Evolutionary conservation across 2,329 filamentous ascomycete genomes (phyloP), one percentile per base, ranked within the genome.

Genomic region (Orbilia javanica): DNA sequence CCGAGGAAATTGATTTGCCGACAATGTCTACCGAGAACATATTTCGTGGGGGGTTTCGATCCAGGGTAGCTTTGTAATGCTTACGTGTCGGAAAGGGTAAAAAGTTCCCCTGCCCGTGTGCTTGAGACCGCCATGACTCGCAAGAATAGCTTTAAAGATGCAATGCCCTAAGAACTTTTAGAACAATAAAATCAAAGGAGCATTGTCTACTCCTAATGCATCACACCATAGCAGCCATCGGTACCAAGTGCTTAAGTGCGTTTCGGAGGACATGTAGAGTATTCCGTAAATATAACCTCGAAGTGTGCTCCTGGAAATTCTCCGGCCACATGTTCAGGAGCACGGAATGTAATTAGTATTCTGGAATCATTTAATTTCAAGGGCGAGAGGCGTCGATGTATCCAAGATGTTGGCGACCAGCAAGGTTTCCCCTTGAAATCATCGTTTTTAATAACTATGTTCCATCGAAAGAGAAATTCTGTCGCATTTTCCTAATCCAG

Each of bases 41-140:
- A 66, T 77, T 65, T 39, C 73, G 65, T 70, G 66, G 66, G 73
- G 73, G 70, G 29, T 67, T 68, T 60, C 25, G 60, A 42, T 27
- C 72, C 55, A 55, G 72, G 72, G 57, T 75, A 63, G 66, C 50
- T 77, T 77, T 66, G 73, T 77, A 77, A 71, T 77, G 73, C 73
- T 77, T 70, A 77, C 73, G 73, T 71, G 73, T 70, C 73, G 60
- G 52, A 62, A 77, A 77, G 55, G 66, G 73, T 70, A 62, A 77
- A 66, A 63, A 52, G 22, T 70, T 71, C 73, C 73, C 73, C 55
- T 77, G 66, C 15, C 73, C 62, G 57, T 77, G 66, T 52, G 63
- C 57, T 70, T 77, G 65, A 69, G 42, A 70, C 73, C 60, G 67
- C 73, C 73, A 77, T 77, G 73, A 77, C 73, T 77, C 73, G 73